Conservation (phyloP, 257 asterid genomes). For the Gynochthodes officinalis region DNA sequence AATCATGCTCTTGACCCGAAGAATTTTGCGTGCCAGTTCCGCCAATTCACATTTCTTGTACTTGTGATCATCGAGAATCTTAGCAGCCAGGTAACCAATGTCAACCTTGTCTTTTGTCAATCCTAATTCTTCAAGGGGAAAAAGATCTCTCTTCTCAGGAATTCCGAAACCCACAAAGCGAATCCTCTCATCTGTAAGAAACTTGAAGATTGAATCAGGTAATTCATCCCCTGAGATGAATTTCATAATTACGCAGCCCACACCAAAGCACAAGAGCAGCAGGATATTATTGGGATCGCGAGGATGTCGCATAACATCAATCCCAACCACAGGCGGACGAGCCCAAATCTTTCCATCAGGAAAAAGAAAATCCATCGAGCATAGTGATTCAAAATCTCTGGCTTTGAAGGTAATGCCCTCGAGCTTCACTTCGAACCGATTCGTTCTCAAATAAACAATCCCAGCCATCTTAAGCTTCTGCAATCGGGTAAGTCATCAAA, state of each 20-base stretch:
- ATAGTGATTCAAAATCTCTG: constrained; percentile 62
- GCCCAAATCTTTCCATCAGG: constrained; percentile 65
- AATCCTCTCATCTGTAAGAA: constrained; percentile 60
- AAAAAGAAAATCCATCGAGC: constrained; percentile 67
- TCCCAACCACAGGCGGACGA: constrained; percentile 66
- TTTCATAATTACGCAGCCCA: constrained; percentile 72
- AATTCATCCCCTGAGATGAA: constrained; percentile 48
- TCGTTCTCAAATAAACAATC: constrained; percentile 58
- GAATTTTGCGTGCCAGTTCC: constrained; percentile 54
- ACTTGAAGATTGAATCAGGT: constrained; percentile 44
- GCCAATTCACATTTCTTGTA: constrained; percentile 58
- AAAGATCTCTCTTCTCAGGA: constrained; percentile 65
- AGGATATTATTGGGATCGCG: constrained; percentile 58
- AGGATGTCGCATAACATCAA: constrained; percentile 86
- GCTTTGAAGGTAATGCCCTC: constrained; percentile 85
- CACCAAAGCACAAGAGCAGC: constrained; percentile 65
- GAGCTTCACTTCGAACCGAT: constrained; percentile 74
- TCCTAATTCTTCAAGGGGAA: constrained; percentile 63
- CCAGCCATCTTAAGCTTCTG: constrained; percentile 52
- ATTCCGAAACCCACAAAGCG: constrained; percentile 76
- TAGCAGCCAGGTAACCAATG: constrained; percentile 71
- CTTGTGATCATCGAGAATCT: constrained; percentile 44
- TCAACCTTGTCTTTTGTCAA: constrained; percentile 42
- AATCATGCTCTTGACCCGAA: constrained; percentile 65
- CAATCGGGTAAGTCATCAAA: background rate